These are phyloP conservation scores for Penicillium taxi DNA, from an alignment of 495 filamentous ascomycete genomes.

Conservation along the genomic window DNA sequence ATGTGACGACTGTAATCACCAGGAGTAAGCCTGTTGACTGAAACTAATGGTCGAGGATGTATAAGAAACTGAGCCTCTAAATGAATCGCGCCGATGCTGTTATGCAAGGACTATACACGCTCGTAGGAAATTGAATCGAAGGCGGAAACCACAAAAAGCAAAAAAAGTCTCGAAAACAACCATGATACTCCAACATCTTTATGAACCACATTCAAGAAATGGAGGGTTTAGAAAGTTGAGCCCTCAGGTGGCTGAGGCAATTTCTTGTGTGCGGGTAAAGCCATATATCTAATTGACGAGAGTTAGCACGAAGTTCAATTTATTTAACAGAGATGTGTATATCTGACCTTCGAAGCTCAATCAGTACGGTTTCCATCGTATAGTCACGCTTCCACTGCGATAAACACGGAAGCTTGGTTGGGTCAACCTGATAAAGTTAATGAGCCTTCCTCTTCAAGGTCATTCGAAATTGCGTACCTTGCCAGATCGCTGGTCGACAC, in stretches of 20 bases:
- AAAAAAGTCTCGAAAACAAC: conserved; percentile 24
- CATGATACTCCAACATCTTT: conserved; percentile 27
- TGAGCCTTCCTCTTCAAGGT: neutral
- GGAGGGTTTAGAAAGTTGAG: conserved; percentile 51
- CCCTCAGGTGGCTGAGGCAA: conserved; percentile 89
- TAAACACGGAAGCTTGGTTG: conserved; percentile 70
- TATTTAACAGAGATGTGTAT: conserved; percentile 3
- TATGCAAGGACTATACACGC: conserved; percentile 40
- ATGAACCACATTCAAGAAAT: conserved; percentile 13
- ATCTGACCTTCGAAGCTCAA: conserved; percentile 70
- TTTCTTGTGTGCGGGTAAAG: conserved; percentile 87
- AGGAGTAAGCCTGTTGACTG: no score
- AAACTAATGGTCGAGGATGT: no score
- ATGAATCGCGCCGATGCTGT: conserved; percentile 27
- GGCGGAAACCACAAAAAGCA: conserved; percentile 12
- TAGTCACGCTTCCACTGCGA: conserved; percentile 81
- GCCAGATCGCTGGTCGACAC: conserved; percentile 72
- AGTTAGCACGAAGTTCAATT: conserved; percentile 2
- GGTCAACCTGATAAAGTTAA: conserved; percentile 58
- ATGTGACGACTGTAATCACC: neutral
- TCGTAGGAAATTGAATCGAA: conserved; percentile 20
- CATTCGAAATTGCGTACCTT: conserved; percentile 39
- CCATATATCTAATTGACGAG: conserved; percentile 68
- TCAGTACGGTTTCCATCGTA: conserved; percentile 89
- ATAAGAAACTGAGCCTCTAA: conserved; percentile 20